Evolutionary conservation across 2,329 filamentous ascomycete species (phyloP).

Genomic region (Lecanicillium sp.): DNA sequence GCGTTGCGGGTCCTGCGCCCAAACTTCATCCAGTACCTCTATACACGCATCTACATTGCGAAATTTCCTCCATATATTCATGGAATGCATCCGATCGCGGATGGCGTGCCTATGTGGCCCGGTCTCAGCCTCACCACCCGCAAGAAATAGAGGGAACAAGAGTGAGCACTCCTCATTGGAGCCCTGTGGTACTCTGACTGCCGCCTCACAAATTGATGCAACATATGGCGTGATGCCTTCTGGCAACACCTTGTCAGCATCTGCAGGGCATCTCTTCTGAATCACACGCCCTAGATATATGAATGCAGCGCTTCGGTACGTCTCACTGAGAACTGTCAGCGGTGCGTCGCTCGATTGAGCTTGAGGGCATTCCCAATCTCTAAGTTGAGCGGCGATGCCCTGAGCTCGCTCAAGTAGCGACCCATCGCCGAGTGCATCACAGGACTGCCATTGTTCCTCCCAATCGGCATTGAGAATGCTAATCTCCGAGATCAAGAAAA

Average conservation of each 20-base stretch:
- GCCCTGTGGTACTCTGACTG: slow-evolving; percentile 5
- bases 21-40: slow-evolving; percentile 9
- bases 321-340: slow-evolving; percentile 8
- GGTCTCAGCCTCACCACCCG: slow-evolving; percentile 10
- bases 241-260: not conserved
- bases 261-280: slow-evolving; percentile 1
- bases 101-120: slow-evolving; percentile 3
- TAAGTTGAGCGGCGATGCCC: no score
- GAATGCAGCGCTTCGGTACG: slow-evolving; percentile 10
- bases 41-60: slow-evolving; percentile 7
- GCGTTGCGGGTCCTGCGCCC: slow-evolving; percentile 1
- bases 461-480: slow-evolving; percentile 7
- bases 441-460: not conserved
- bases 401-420: no score
- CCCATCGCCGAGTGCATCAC: no score
- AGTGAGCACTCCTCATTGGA: slow-evolving; percentile 10
- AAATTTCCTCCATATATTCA: slow-evolving; percentile 7
- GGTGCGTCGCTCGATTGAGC: slow-evolving; percentile 3
- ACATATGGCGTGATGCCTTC: not conserved
- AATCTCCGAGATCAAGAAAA: slow-evolving; percentile 7
- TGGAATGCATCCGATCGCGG: not conserved
- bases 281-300: slow-evolving; percentile 9
- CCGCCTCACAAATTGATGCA: slow-evolving; percentile 1
- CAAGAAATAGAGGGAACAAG: slow-evolving; percentile 11
- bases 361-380: not conserved